These are phyloP conservation scores for Tetratostichococcus sp. DNA, from an alignment of 139 green algal species.

Conservation along the genomic window DNA sequence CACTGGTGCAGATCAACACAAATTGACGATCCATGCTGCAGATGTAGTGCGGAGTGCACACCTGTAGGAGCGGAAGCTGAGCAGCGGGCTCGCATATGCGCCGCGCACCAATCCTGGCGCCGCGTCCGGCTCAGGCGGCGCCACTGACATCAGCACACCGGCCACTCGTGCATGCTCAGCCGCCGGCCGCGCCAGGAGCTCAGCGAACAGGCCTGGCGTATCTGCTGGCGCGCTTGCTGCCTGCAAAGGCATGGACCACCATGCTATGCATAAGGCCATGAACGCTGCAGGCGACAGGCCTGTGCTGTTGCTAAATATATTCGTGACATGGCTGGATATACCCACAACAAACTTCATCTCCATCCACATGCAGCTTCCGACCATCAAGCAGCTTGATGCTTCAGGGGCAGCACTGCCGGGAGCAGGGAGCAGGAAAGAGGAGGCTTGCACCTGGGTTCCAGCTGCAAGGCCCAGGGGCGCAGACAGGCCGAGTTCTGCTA, in stretches of 20 bases:
- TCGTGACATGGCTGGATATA: too few relatives aligned
- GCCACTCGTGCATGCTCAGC: background rate
- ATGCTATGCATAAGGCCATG: background rate
- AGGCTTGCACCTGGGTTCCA: background rate
- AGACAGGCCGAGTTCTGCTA: background rate
- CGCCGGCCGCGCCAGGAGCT: background rate
- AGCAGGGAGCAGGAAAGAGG: too few relatives aligned
- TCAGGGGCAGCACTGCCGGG: too few relatives aligned
- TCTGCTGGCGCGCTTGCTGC: too few relatives aligned
- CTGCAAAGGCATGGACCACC: background rate
- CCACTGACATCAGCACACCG: background rate
- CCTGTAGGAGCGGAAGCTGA: background rate
- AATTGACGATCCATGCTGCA: too few relatives aligned
- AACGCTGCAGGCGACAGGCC: background rate
- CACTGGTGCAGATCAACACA: too few relatives aligned
- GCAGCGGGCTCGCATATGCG: background rate
- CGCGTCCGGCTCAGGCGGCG: too few relatives aligned
- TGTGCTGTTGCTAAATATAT: too few relatives aligned
- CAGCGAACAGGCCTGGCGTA: background rate
- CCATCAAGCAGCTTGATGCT: too few relatives aligned
- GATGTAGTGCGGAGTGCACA: too few relatives aligned
- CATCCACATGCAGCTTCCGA: too few relatives aligned
- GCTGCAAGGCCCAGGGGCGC: background rate
- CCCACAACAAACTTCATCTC: too few relatives aligned
- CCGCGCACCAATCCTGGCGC: background rate